Conservation (phyloP, 2,329 filamentous ascomycete species). For the Fusarium oligoseptatum region DNA sequence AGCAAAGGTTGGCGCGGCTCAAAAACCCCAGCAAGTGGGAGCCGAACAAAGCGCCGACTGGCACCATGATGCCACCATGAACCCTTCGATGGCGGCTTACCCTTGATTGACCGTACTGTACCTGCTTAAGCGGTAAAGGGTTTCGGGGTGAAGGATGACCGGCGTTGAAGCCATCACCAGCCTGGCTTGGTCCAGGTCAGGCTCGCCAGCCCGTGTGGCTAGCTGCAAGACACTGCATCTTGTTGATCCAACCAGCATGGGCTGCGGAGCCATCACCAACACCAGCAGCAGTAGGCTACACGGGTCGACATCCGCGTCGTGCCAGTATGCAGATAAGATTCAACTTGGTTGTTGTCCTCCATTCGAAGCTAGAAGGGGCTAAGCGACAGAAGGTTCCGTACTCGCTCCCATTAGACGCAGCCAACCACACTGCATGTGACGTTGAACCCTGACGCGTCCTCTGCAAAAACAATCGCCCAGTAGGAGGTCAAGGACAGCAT, state of each 20-base stretch:
- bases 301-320: slow-evolving; percentile 18
- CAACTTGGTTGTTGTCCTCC: slow-evolving; percentile 17
- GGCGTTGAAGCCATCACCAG: slow-evolving; percentile 32
- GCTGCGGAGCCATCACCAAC: slow-evolving; percentile 4
- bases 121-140: slow-evolving; percentile 11
- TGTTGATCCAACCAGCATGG: slow-evolving; percentile 2
- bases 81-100: background rate
- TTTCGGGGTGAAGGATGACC: slow-evolving; percentile 17
- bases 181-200: slow-evolving; percentile 16
- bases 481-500: background rate
- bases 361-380: slow-evolving; percentile 21
- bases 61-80: slow-evolving; percentile 1
- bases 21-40: slow-evolving; percentile 13
- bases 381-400: slow-evolving; percentile 6
- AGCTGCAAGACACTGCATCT: slow-evolving; percentile 5
- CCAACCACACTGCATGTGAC: slow-evolving; percentile 28
- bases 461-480: slow-evolving; percentile 13
- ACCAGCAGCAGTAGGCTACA: background rate
- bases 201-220: background rate
- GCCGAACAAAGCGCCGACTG: slow-evolving; percentile 40
- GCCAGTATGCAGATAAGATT: slow-evolving; percentile 29
- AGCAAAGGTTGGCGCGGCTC: slow-evolving; percentile 30
- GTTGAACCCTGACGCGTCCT: slow-evolving; percentile 32
- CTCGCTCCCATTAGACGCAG: slow-evolving; percentile 1
- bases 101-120: slow-evolving; percentile 11